Conservation (phyloP, 1,139 yeast species). For the Kluyveromyces sp. region DNA sequence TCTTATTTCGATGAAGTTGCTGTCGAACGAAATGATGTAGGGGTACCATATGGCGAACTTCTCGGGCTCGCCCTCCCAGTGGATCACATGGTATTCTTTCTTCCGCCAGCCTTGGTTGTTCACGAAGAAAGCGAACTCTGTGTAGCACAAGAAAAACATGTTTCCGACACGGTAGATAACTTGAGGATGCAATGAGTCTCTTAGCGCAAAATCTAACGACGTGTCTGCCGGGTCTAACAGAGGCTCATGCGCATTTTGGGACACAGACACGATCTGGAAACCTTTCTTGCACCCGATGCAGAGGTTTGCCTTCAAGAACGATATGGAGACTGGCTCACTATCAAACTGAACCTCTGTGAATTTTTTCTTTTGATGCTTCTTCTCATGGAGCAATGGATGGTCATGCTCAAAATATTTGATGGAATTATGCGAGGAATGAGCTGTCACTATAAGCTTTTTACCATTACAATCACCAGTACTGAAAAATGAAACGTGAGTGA, state of each 20-base stretch:
- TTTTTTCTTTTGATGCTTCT: conserved; percentile 62
- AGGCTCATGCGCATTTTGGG: conserved; percentile 57
- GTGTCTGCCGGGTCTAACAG: conserved; percentile 94
- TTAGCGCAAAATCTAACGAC: conserved; percentile 89
- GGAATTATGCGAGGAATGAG: conserved; percentile 65
- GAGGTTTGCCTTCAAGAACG: conserved; percentile 78
- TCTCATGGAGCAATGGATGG: conserved; percentile 39
- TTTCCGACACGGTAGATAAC: conserved; percentile 86
- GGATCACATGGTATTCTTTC: conserved; percentile 86
- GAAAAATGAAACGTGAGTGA: conserved; percentile 81
- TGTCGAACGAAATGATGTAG: conserved; percentile 82
- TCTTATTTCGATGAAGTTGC: conserved; percentile 83
- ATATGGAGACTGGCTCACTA: conserved; percentile 86
- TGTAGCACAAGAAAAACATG: conserved; percentile 79
- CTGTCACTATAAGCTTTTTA: conserved; percentile 80
- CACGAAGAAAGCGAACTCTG: conserved; percentile 90
- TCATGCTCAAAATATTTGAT: conserved; percentile 71
- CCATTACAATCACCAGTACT: conserved; percentile 92
- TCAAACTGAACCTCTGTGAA: conserved; percentile 73
- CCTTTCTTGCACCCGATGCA: conserved; percentile 97
- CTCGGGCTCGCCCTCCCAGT: conserved; percentile 96
- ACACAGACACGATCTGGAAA: conserved; percentile 74
- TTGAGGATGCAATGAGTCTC: conserved; percentile 67
- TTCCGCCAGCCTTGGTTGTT: conserved; percentile 96
- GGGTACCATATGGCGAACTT: conserved; percentile 92